Base-by-base conservation (phyloP, 2,329 filamentous ascomycete species). In the Cryphonectria naterciae region DNA sequence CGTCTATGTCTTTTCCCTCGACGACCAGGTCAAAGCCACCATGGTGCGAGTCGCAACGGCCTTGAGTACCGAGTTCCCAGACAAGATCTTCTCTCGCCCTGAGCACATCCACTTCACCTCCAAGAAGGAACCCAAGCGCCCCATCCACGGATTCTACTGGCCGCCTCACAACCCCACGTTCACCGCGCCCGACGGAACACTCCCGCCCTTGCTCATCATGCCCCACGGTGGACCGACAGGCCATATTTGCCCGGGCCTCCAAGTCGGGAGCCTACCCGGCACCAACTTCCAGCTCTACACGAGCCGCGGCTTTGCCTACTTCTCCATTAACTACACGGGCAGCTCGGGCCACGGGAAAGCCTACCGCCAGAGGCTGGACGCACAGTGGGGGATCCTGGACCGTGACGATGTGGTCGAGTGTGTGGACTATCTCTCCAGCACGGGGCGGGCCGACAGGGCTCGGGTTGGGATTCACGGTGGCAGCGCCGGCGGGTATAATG, bases 401-500 rank as follows among this genome's bases (percentile, higher is more conserved):
- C 79, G 83, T 0, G 84, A 83, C 13, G 87, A 89, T 68, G 83
- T 83, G 1, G 83, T 81, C 13, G 84, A 84, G 63, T 81, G 81
- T 4, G 83, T 86, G 0, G 75, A 79, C 0, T 82, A 83, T 63
- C 80, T 89, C 2, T 79, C 78, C 1, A 71, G 74, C 0, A 75
- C 79, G 0, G 80, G 81, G 0, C 76, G 81, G 4, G 79, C 86
- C 0, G 79, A 81, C 32, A 69, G 73, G 15, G 74, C 77, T 0
- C 78, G 79, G 2, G 80, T 86, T 0, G 86, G 86, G 0, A 85
- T 88, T 69, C 83, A 82, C 1, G 87, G 86, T 2, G 79, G 79
- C 7, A 86, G 85, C 68, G 85, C 86, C 0, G 86, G 87, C 17
- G 87, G 87, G 0, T 89, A 88, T 76, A 83, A 83, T 15, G 85